A percentile compares a stretch with the other conserved stretches of the same genome.
Conservation (phyloP, 768 basidiomycete genomes). For the Psilocybe azurescens region DNA sequence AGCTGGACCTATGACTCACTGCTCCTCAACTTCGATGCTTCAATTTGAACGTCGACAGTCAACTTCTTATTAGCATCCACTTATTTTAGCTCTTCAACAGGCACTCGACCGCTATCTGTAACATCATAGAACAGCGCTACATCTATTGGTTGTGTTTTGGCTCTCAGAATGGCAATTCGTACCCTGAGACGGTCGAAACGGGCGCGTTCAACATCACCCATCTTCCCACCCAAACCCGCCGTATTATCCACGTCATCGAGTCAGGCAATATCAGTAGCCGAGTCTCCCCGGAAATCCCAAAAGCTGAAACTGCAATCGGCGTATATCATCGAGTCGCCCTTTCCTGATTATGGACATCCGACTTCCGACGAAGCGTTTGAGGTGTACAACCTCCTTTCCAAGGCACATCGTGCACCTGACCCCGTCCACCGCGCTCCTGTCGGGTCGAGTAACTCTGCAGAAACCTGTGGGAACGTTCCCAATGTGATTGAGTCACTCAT, state of each 20-base stretch:
- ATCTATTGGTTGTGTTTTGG: background rate
- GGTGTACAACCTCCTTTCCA: conserved; percentile 46
- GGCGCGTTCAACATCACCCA: conserved; percentile 14
- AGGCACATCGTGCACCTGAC: conserved; percentile 38
- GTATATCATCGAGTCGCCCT: conserved; percentile 49
- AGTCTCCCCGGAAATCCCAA: conserved; percentile 38
- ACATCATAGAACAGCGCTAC: background rate
- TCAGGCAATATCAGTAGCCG: background rate
- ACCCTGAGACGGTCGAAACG: conserved; percentile 12
- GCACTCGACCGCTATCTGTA: background rate
- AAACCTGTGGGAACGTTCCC: conserved; percentile 49
- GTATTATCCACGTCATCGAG: conserved; percentile 11
- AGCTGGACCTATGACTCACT: conserved; percentile 9
- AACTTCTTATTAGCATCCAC: background rate
- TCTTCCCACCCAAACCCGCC: conserved; percentile 3
- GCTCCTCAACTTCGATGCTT: background rate
- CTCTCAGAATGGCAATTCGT: background rate
- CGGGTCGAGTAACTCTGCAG: conserved; percentile 40
- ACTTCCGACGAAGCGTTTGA: conserved; percentile 45
- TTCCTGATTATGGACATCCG: conserved; percentile 48
- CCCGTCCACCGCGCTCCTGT: conserved; percentile 32
- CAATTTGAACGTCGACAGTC: background rate
- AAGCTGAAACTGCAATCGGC: conserved; percentile 55
- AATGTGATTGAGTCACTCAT: conserved; percentile 66
- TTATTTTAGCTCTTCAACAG: background rate